Percentiles rank a stretch among this genome's conserved stretches.
These are phyloP conservation scores for Eutrema salsugineum DNA, from an alignment of 441 rosid species.

Conservation along the genomic window DNA sequence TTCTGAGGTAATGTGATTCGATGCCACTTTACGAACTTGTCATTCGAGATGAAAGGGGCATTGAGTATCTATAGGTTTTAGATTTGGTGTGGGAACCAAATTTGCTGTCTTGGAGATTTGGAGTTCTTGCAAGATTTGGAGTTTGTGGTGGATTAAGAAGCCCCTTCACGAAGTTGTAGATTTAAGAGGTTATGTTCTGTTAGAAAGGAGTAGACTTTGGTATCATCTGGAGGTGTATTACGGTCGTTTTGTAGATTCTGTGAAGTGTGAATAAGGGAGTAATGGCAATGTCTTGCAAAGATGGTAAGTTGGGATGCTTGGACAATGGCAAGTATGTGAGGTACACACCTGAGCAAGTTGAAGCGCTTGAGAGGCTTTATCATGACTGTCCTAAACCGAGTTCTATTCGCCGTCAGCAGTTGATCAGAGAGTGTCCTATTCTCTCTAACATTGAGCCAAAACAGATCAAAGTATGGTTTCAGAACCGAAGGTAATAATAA, in stretches of 20 bases:
- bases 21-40: neutral
- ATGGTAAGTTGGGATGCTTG: constrained; percentile 62
- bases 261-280: constrained; percentile 18
- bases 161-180: constrained; percentile 3
- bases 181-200: constrained; percentile 11
- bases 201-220: constrained; percentile 21
- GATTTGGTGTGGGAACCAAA: neutral
- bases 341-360: constrained; percentile 99
- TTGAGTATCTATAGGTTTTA: neutral
- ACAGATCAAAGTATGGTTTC: constrained; percentile 99
- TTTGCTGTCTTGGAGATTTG: neutral
- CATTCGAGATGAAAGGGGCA: constrained; percentile 10
- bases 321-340: constrained; percentile 98
- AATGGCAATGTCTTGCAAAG: constrained; percentile 91
- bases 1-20: constrained; percentile 16
- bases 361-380: constrained; percentile 98
- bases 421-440: constrained; percentile 96
- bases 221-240: neutral
- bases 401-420: constrained; percentile 95
- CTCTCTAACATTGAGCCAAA: constrained; percentile 97
- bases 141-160: constrained; percentile 14
- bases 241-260: constrained; percentile 21
- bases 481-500: constrained; percentile 73
- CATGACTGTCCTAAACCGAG: constrained; percentile 98
- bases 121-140: neutral